Evolutionary conservation across 805 yeast genomes (phyloP), one percentile per base, ranked within the genome.

Genomic region (Wickerhamiella alocasiicola): DNA sequence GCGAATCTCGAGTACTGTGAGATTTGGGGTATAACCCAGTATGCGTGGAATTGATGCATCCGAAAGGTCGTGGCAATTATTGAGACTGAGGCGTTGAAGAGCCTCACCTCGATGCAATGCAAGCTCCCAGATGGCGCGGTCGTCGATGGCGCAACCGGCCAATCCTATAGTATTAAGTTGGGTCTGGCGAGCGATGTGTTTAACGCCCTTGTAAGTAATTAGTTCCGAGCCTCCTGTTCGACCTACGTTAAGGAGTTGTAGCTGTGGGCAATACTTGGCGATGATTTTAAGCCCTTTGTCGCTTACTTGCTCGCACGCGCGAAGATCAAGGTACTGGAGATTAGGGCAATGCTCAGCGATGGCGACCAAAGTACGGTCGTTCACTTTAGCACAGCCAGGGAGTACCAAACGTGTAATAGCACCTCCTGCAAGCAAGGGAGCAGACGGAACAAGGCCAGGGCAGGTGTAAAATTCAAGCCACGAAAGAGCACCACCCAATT

Each of bases 381-480:
- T 72, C 3, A 82, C 66, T 2, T 62, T 57, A 46, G 68, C 71
- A 42, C 73, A 71, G 2, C 95, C 95, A 0, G 95, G 87, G 4
- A 87, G 61, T 1, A 74, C 68, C 28, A 80, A 52, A 31, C 56
- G 62, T 30, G 61, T 60, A 36, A 78, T 54, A 12, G 53, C 50
- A 5, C 63, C 51, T 4, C 68, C 67, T 2, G 63, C 46, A 33
- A 76, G 61, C 54, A 78, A 63, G 2, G 55, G 44, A 6, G 61
- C 46, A 0, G 75, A 62, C 3, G 94, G 94, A 6, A 68, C 52
- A 23, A 81, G 54, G 33, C 66, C 67, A 5, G 95, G 88, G 54
- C 95, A 84, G 53, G 87, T 79, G 60, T 80, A 83, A 50, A 84
- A 66, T 56, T 85, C 94, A 23, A 85, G 62, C 80, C 81, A 74